These are phyloP conservation scores for Begonia loranthoides DNA, from an alignment of 306 rosid genomes.

Conservation along the genomic window DNA sequence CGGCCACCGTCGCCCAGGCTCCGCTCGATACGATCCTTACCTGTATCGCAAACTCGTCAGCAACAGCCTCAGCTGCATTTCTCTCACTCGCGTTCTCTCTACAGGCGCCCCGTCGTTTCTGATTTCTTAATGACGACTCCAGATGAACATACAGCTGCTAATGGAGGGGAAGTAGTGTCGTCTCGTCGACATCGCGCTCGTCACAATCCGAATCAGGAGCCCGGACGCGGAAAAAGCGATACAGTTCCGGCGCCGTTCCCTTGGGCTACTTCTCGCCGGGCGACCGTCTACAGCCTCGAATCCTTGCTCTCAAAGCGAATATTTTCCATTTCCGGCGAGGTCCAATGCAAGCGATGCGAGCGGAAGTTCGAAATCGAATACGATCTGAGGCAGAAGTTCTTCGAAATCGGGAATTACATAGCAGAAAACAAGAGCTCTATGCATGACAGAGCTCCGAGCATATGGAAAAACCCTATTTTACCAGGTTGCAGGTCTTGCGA, in stretches of 20 bases:
- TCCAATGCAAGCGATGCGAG: conserved; percentile 32
- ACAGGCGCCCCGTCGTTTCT: neutral
- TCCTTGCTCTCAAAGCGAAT: conserved; percentile 6
- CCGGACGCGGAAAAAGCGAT: neutral
- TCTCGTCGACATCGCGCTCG: neutral
- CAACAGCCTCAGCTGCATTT: too few species aligned
- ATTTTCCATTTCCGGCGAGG: conserved; percentile 10
- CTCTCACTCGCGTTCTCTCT: neutral
- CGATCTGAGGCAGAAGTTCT: conserved; percentile 5
- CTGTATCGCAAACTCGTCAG: too few species aligned
- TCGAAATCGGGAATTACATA: neutral
- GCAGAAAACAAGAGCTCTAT: neutral
- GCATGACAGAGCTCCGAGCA: conserved; percentile 26
- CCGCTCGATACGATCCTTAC: too few species aligned
- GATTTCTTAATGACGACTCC: too few species aligned
- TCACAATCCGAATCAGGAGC: neutral
- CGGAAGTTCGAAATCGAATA: conserved; percentile 1
- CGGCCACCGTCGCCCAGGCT: neutral
- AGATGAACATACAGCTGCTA: neutral
- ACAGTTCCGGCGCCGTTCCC: conserved; percentile 18
- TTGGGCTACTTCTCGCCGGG: conserved; percentile 36
- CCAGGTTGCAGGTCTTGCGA: conserved; percentile 21
- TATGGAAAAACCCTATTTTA: conserved; percentile 26
- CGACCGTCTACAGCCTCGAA: conserved; percentile 1
- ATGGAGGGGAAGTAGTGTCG: too few species aligned